These are phyloP conservation scores for Cercophora samala DNA, from an alignment of 495 filamentous ascomycete genomes.

Conservation along the genomic window DNA sequence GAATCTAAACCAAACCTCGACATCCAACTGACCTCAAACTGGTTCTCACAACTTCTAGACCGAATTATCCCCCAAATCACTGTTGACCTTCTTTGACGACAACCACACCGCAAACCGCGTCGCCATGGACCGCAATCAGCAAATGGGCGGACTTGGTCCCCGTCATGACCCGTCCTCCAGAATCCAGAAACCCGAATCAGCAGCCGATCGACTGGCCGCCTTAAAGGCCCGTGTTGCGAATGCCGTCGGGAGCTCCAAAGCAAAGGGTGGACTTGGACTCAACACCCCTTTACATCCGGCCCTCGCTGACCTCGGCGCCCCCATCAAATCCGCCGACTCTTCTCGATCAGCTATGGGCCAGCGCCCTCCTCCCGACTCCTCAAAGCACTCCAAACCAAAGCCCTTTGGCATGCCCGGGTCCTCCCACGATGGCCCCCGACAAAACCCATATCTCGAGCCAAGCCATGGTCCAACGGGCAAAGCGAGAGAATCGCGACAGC, in stretches of 20 bases:
- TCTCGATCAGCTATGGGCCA: conserved; percentile 22
- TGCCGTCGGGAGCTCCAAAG: conserved; percentile 59
- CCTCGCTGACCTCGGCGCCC: conserved; percentile 68
- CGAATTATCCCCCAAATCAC: neutral
- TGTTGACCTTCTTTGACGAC: conserved; percentile 1
- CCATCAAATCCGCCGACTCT: conserved; percentile 46
- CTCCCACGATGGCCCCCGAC: conserved; percentile 42
- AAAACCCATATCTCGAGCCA: conserved; percentile 85
- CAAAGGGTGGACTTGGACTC: conserved; percentile 75
- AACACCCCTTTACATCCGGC: conserved; percentile 90
- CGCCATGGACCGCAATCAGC: conserved; percentile 45
- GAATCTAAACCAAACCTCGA: too few relatives aligned
- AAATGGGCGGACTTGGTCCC: conserved; percentile 48
- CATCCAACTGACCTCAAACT: too few relatives aligned
- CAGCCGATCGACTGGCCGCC: conserved; percentile 56
- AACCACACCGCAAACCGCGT: conserved; percentile 8
- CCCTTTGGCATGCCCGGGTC: conserved; percentile 33
- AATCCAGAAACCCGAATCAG: conserved; percentile 51
- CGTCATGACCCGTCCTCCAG: conserved; percentile 50
- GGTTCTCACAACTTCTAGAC: too few relatives aligned
- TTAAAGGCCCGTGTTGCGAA: conserved; percentile 81
- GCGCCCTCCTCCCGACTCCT: conserved; percentile 26
- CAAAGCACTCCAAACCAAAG: conserved; percentile 22
- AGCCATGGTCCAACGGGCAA: conserved; percentile 57
- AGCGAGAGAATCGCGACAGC: conserved; percentile 63